Conservation (phyloP, 495 filamentous ascomycete species). For the Xylaria flabelliformis region DNA sequence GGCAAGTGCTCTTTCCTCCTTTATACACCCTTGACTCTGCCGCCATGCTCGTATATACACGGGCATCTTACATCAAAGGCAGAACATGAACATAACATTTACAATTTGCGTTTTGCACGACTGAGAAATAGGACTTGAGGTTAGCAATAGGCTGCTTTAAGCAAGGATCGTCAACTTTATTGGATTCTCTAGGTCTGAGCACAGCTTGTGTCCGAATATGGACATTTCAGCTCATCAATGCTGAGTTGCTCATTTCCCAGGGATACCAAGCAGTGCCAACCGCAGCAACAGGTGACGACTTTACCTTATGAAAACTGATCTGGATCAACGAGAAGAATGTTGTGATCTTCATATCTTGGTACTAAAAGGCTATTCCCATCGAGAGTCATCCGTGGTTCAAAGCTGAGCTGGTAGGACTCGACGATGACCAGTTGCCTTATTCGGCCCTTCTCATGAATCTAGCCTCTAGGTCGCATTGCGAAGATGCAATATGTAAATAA, state of each 20-base stretch:
- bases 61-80: not conserved
- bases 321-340: not conserved
- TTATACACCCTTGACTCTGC: not conserved
- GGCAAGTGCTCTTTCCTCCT: not conserved
- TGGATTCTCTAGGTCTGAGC: not conserved
- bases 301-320: not conserved
- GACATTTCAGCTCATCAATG: slow-evolving; percentile 12
- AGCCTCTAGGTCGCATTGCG: not conserved
- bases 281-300: not conserved
- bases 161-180: slow-evolving; percentile 10
- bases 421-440: not conserved
- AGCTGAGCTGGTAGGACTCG: not conserved
- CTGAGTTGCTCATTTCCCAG: not conserved
- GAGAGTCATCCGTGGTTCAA: not conserved
- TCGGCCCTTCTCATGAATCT: not conserved
- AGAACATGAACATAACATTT: not conserved
- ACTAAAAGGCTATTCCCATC: not conserved
- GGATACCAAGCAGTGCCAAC: not conserved
- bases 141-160: not conserved
- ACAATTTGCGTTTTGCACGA: not conserved
- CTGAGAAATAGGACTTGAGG: not conserved
- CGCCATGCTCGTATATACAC: not conserved
- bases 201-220: not conserved
- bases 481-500: not conserved
- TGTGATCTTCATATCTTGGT: not conserved